Base-by-base conservation (phyloP, 1,284 basidiomycete genomes). In the Lentinus polychrous region DNA sequence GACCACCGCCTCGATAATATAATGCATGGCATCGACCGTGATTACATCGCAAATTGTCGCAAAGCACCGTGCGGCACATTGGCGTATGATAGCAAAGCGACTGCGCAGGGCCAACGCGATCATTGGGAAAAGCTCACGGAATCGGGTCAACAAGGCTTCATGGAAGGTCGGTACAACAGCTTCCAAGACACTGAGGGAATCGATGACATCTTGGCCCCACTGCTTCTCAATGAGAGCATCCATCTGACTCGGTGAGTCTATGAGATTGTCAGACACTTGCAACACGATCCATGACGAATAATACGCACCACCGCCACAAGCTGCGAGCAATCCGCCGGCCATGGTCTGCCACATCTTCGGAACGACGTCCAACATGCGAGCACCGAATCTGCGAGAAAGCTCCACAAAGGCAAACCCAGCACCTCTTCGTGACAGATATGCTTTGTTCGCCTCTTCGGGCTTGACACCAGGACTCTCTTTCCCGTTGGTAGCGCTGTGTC, bases 281-380 rank as follows among this genome's bases (percentile, higher is more conserved):
- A 51, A 50, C 31, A 48, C 49, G 23, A 36, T 36, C 8, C 10
- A 33, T 14, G 31, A n/a, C 7, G 8, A 42, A 44, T 37, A 22
- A 38, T 33, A 58, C 77, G 49, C 61, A 86, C 89, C 81, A 47
- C 73, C 65, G 44, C 74, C 68, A 50, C 86, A 93, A n/a, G 82
- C 76, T 49, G 78, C 78, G 34, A 87, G 58, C 31, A 96, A 64
- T 17, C 90, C 83, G 27, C 84, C 83, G 15, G 84, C 84, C 81
- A 96, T 91, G 14, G 90, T 92, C 42, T 88, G 83, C 94, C 95
- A 99, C 75, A 97, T 88, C 56, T 84, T 91, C 1, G 95, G 94
- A 18, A 97, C 81, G 11, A 78, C 71, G 0, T 83, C 77, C 42
- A 99, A 74, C 20, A 98, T 71, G 8, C 68, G 68, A 2, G 81